Percentiles rank a stretch among this genome's conserved stretches.
Evolutionary conservation across 2,329 filamentous ascomycete species (phyloP).

Genomic region (Fusarium tanahbumbuense): DNA sequence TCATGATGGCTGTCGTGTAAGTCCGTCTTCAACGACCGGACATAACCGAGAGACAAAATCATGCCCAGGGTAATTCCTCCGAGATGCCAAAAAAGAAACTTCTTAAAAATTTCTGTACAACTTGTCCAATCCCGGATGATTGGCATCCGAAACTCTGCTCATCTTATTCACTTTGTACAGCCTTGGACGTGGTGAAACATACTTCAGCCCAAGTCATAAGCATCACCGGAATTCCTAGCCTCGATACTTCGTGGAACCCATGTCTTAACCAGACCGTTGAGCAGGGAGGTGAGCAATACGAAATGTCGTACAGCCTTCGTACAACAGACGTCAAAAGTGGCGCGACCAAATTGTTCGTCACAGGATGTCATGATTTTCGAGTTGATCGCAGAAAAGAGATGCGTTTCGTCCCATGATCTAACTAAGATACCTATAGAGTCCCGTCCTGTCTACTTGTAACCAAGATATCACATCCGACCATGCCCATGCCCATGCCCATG

Average conservation of each 20-base stretch:
- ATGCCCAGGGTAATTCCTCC: slow-evolving; percentile 12
- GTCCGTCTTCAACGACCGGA: slow-evolving; percentile 22
- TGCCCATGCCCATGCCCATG: slow-evolving; percentile 1
- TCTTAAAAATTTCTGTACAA: slow-evolving; percentile 15
- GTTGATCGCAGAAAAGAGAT: slow-evolving; percentile 20
- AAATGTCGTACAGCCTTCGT: slow-evolving; percentile 34
- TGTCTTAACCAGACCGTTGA: slow-evolving; percentile 12
- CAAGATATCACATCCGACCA: slow-evolving; percentile 7
- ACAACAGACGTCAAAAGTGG: slow-evolving; percentile 43
- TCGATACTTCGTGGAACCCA: slow-evolving; percentile 13
- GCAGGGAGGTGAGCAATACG: slow-evolving; percentile 31
- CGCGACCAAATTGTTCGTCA: slow-evolving; percentile 7
- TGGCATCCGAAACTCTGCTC: neutral
- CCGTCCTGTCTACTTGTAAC: slow-evolving; percentile 24
- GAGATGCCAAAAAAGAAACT: slow-evolving; percentile 25
- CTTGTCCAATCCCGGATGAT: slow-evolving; percentile 5
- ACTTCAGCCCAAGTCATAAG: neutral
- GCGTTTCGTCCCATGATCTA: slow-evolving; percentile 37
- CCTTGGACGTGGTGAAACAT: slow-evolving; percentile 12
- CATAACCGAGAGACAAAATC: slow-evolving; percentile 37
- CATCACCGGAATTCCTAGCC: slow-evolving; percentile 6
- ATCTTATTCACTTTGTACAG: slow-evolving; percentile 5
- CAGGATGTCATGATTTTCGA: neutral
- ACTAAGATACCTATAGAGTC: slow-evolving; percentile 5
- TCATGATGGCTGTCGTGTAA: slow-evolving; percentile 31